Base-by-base conservation (phyloP, 2,329 filamentous ascomycete species). In the Diaporthe citri region DNA sequence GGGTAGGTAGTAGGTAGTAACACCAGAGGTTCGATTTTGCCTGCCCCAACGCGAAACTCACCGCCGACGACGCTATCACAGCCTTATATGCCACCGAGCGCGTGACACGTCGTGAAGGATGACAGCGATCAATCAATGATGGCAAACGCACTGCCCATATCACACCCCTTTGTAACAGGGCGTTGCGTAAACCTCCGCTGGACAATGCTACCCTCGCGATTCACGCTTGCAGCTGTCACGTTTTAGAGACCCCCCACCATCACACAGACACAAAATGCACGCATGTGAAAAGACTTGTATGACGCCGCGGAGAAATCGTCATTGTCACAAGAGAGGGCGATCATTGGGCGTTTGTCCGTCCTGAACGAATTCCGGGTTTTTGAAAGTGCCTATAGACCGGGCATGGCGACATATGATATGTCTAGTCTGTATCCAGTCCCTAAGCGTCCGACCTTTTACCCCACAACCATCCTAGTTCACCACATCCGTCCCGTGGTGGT, bases 401-500 rank as follows among this genome's bases (percentile, higher is more conserved):
- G 64, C 64, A 69, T 55, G 48, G 48, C 48, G 48, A 67, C 64
- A 69, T 55, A 55, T 69, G 64, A 41, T 28, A 52, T 67, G 25
- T 67, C 6, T 48, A n/a, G 48, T 52, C 25, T 31, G 31, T 20
- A 4, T 12, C 60, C 17, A 20, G 41, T 28, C 36, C 25, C 20
- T 48, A 34, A n/a, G 52, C 41, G 28, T 66, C 60, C 28, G n/a
- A 66, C 43, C 43, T 25, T n/a, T 59, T n/a, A 59, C 62, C 64
- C 64, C 64, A 41, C 46, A 55, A 28, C 48, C 34, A 69, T 55
- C 64, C 48, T 13, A 20, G 34, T 22, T 28, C 46, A 52, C 43
- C 46, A 51, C 64, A 6, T 15, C 13, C 3, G 62, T 17, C 31
- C 31, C 15, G 46, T 39, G 12, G 64, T 55, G 59, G 59, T 69